Conservation (phyloP, 2,329 filamentous ascomycete species). For the Neoarthrinium moseri region DNA sequence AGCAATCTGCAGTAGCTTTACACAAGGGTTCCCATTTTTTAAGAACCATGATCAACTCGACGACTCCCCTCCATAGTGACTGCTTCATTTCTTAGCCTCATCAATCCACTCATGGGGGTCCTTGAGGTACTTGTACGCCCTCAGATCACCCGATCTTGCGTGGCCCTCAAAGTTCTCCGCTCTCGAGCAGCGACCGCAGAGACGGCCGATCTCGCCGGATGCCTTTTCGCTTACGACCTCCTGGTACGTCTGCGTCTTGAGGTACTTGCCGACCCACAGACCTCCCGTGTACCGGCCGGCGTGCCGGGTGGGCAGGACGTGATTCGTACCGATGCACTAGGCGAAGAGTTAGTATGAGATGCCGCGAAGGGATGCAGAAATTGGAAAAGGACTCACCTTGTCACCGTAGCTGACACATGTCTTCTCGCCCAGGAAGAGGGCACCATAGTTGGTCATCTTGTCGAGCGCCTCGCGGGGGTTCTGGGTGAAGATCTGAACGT, state of each 20-base stretch:
- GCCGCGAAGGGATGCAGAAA: neutral
- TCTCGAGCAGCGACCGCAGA: conserved; percentile 47
- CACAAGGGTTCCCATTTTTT: too few relatives aligned
- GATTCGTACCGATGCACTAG: conserved; percentile 53
- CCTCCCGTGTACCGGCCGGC: conserved; percentile 50
- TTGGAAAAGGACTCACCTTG: conserved; percentile 37
- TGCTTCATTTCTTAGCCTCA: conserved; percentile 17
- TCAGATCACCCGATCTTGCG: conserved; percentile 47
- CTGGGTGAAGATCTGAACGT: conserved; percentile 49
- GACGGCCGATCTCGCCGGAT: conserved; percentile 44
- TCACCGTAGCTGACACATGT: conserved; percentile 55
- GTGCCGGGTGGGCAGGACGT: conserved; percentile 48
- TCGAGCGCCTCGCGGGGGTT: conserved; percentile 44
- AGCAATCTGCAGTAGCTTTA: too few relatives aligned
- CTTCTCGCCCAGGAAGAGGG: conserved; percentile 49
- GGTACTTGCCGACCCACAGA: conserved; percentile 54
- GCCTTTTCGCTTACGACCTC: conserved; percentile 41
- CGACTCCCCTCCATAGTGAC: too few relatives aligned
- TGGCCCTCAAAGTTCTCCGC: conserved; percentile 54
- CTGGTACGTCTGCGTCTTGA: conserved; percentile 52
- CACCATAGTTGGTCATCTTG: conserved; percentile 51
- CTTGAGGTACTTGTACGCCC: conserved; percentile 40
- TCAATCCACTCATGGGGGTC: conserved; percentile 44
- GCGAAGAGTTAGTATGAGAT: neutral
- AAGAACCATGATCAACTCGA: too few relatives aligned